These are phyloP conservation scores for Paspalum vaginatum DNA, from an alignment of 176 grass and related monocot species.

Conservation along the genomic window DNA sequence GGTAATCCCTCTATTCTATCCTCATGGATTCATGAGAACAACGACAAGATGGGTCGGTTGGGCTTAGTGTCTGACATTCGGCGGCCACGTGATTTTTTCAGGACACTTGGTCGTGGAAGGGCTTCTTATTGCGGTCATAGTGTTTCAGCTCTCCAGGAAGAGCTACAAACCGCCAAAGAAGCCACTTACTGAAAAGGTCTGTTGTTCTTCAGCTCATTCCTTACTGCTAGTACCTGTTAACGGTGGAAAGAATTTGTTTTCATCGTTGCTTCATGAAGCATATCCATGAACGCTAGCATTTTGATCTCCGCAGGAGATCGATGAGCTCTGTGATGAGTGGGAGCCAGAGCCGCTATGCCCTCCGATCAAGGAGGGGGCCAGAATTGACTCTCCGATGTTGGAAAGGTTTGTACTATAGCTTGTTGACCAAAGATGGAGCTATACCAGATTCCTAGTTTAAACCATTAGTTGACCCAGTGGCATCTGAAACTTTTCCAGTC, in stretches of 20 bases:
- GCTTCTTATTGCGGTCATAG: constrained; percentile 81
- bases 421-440: constrained; percentile 1
- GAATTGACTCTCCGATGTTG: constrained; percentile 52
- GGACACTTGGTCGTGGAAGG: constrained; percentile 94
- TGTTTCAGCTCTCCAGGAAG: constrained; percentile 94
- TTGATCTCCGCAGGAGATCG: constrained; percentile 74
- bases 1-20: constrained; percentile 43
- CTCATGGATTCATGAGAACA: not conserved
- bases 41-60: not conserved
- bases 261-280: constrained; percentile 21
- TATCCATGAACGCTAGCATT: constrained; percentile 34
- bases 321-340: constrained; percentile 96
- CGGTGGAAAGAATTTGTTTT: not conserved
- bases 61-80: constrained; percentile 39
- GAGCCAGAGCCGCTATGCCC: constrained; percentile 85
- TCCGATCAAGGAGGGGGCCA: constrained; percentile 62
- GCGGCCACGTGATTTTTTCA: constrained; percentile 39
- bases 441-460: not conserved
- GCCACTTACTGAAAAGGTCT: constrained; percentile 84
- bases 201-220: constrained; percentile 21
- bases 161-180: constrained; percentile 97
- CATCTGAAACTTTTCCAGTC: not conserved
- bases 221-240: constrained; percentile 3
- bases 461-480: not conserved
- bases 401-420: constrained; percentile 69